A percentile compares a stretch with the other conserved stretches of the same genome.
Conservation (phyloP, 306 rosid genomes). For the Dalbergia cultrata region DNA sequence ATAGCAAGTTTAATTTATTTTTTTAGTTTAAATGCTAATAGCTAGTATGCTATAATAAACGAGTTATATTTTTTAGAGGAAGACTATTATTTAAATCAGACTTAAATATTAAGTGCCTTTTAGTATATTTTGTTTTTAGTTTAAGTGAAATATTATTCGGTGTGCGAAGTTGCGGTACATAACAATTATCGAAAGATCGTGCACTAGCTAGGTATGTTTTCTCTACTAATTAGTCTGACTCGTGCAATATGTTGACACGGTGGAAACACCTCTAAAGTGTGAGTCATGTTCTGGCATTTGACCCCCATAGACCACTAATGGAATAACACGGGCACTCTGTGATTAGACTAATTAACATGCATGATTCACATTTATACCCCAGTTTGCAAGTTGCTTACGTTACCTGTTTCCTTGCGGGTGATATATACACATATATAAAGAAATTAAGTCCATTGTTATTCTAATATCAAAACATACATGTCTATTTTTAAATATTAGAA, state of each 20-base stretch:
- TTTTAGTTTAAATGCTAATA: too few species aligned
- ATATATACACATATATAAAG: not conserved
- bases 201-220: not conserved
- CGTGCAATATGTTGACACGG: constrained; percentile 20
- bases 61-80: too few species aligned
- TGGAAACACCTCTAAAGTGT: constrained; percentile 31
- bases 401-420: constrained; percentile 11
- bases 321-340: not conserved
- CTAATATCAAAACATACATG: too few species aligned
- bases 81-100: too few species aligned
- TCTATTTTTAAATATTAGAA: too few species aligned
- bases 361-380: not conserved
- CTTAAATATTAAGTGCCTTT: not conserved
- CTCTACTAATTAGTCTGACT: not conserved
- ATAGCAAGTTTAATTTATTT: too few species aligned
- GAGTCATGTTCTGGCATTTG: constrained; percentile 35
- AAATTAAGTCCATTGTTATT: too few species aligned
- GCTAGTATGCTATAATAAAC: too few species aligned
- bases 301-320: constrained; percentile 9
- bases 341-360: not conserved
- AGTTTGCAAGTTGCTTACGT: not conserved
- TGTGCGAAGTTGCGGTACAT: not conserved
- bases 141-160: not conserved
- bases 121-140: not conserved
- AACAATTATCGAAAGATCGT: not conserved